Percentiles rank a stretch among this genome's conserved stretches.
These are phyloP conservation scores for Aspergillus carbonarius DNA, from an alignment of 2,329 filamentous ascomycete species.

Conservation along the genomic window DNA sequence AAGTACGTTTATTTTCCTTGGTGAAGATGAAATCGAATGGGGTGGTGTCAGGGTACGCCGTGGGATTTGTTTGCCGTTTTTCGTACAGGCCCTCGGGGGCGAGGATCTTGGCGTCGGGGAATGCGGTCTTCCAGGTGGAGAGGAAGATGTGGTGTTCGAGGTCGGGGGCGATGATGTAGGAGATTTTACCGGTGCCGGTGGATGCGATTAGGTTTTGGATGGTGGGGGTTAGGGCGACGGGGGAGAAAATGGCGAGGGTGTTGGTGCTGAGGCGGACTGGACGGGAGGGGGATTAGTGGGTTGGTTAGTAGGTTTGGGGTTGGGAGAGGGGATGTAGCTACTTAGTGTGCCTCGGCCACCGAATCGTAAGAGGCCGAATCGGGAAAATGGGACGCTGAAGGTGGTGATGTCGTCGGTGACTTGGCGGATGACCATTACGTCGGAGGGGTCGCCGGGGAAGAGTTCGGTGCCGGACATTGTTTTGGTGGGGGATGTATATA, in stretches of 20 bases:
- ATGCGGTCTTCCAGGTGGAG: conserved; percentile 76
- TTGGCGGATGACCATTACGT: conserved; percentile 85
- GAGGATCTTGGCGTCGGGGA: conserved; percentile 73
- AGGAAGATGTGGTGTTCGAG: conserved; percentile 94
- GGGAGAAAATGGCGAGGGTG: not conserved
- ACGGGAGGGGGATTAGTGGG: no score
- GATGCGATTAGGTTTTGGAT: conserved; percentile 60
- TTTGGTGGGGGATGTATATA: no score
- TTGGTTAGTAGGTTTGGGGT: no score
- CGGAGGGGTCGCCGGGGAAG: conserved; percentile 67
- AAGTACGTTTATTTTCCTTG: not conserved
- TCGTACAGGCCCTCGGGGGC: conserved; percentile 78
- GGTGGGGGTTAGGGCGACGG: conserved; percentile 61
- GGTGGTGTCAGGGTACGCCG: no score
- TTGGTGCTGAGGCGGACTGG: not conserved
- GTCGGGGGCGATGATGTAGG: conserved; percentile 83
- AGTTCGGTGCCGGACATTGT: conserved; percentile 43
- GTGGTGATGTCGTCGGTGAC: conserved; percentile 68
- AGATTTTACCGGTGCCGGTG: conserved; percentile 64
- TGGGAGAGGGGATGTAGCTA: conserved; percentile 39
- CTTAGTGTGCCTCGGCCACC: conserved; percentile 83
- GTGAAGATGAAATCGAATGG: not conserved
- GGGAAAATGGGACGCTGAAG: conserved; percentile 68
- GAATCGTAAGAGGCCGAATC: conserved; percentile 74
- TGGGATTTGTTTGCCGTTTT: conserved; percentile 59